Evolutionary conservation across 768 basidiomycete species (phyloP).

Genomic region (Rhodotorula paludigena): DNA sequence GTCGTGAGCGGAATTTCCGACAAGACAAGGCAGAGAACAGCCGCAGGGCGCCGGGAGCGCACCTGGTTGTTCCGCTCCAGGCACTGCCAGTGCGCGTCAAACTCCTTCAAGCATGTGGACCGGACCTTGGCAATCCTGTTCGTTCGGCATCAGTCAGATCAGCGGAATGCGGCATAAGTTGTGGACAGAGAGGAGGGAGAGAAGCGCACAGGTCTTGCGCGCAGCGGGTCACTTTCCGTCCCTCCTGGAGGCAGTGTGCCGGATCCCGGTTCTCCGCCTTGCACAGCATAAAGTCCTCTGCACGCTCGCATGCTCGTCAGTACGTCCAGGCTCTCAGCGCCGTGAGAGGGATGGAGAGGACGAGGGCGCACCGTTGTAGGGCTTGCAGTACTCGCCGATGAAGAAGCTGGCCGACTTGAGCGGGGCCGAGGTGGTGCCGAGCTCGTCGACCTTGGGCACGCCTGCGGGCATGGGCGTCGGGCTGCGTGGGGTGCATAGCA

Average conservation of each 20-base stretch:
- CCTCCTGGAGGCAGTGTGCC: slow-evolving; percentile 89
- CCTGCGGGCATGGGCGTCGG: slow-evolving; percentile 49
- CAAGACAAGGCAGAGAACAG: not conserved
- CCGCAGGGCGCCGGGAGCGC: slow-evolving; percentile 43
- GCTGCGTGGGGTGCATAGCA: not conserved
- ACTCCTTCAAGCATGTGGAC: slow-evolving; percentile 80
- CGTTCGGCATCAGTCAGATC: not conserved
- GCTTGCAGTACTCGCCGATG: slow-evolving; percentile 90
- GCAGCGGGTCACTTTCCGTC: slow-evolving; percentile 89
- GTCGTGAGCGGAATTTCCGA: not conserved
- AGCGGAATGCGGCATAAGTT: not conserved
- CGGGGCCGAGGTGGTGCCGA: slow-evolving; percentile 85
- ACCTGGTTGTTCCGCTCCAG: slow-evolving; percentile 93
- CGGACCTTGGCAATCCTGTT: slow-evolving; percentile 84
- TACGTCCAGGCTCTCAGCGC: not conserved
- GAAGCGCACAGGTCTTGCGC: slow-evolving; percentile 72
- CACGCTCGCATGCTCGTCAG: not conserved
- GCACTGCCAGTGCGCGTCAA: slow-evolving; percentile 89
- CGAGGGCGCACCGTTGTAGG: slow-evolving; percentile 71
- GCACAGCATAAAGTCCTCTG: slow-evolving; percentile 97
- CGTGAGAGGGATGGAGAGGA: not conserved
- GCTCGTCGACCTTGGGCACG: slow-evolving; percentile 74
- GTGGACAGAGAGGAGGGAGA: not conserved
- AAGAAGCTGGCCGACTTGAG: slow-evolving; percentile 96
- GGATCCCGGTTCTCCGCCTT: slow-evolving; percentile 87